A percentile compares a stretch with the other conserved stretches of the same genome.
phyloP scores from a whole-genome alignment of 2,329 filamentous ascomycete genomes.

The Colletotrichum sp. region DNA sequence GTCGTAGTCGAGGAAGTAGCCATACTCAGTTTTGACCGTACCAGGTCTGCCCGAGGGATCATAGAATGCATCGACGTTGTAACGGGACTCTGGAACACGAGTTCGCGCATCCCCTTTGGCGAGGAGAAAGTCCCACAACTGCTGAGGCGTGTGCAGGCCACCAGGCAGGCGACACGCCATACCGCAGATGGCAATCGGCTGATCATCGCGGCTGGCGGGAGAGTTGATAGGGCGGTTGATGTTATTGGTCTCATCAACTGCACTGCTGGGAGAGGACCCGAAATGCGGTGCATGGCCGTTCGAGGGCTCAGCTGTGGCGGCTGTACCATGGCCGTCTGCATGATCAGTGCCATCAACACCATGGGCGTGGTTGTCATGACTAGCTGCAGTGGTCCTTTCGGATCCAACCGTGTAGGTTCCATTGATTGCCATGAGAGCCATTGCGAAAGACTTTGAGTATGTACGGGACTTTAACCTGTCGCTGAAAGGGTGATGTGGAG shows the following conservation, averaged over 20 bases:
- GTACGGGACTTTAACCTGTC: neutral
- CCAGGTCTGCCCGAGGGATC: slow-evolving; percentile 1
- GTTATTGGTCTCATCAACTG: neutral
- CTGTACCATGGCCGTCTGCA: neutral
- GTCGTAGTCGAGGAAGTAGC: slow-evolving; percentile 21
- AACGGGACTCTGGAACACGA: slow-evolving; percentile 17
- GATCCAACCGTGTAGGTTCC: neutral
- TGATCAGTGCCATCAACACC: neutral
- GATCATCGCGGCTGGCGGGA: neutral
- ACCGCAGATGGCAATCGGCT: slow-evolving; percentile 49
- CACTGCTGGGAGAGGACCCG: neutral
- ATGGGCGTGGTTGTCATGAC: neutral
- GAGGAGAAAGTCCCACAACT: slow-evolving; percentile 37
- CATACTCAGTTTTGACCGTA: slow-evolving; percentile 9
- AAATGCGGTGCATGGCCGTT: neutral
- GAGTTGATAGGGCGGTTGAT: neutral
- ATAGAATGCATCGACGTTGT: slow-evolving; percentile 19
- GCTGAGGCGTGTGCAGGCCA: slow-evolving; percentile 30
- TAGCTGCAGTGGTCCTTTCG: neutral
- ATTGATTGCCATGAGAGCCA: neutral
- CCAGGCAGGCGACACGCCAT: slow-evolving; percentile 47
- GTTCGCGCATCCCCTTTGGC: slow-evolving; percentile 11
- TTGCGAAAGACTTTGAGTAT: neutral
- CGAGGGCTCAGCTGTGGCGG: neutral
- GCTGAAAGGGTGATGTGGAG: neutral